Evolutionary conservation across 2,329 filamentous ascomycete species (phyloP).

Genomic region (Cladosporium colombiae): DNA sequence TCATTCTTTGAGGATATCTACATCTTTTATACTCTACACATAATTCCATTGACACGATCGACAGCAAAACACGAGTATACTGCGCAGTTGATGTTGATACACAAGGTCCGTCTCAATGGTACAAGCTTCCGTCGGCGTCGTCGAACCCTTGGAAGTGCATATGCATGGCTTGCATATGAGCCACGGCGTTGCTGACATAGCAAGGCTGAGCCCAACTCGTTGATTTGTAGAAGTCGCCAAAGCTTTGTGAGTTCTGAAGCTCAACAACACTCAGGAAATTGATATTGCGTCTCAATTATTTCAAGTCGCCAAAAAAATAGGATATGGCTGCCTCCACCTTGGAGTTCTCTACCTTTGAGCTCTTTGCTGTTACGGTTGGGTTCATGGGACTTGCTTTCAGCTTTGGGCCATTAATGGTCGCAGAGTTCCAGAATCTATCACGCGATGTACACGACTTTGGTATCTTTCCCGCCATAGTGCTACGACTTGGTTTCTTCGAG

Average conservation of each 20-base stretch:
- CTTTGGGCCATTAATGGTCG: neutral
- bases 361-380: no score
- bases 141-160: neutral
- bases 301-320: neutral
- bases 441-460: neutral
- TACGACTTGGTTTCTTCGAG: neutral
- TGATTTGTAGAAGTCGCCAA: neutral
- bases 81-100: neutral
- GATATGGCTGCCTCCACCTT: no score
- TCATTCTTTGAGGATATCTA: neutral
- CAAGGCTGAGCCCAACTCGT: neutral
- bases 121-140: neutral
- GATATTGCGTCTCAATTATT: no score
- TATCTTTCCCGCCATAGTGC: neutral
- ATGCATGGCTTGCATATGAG: neutral
- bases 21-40: neutral
- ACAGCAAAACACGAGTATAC: neutral
- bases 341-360: no score
- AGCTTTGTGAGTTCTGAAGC: neutral
- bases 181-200: neutral
- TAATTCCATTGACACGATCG: conserved; percentile 10
- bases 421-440: neutral
- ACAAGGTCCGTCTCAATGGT: neutral
- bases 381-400: no score
- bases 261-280: neutral